Conservation (phyloP, 208 protist species). For the Trypanosoma congolense region DNA sequence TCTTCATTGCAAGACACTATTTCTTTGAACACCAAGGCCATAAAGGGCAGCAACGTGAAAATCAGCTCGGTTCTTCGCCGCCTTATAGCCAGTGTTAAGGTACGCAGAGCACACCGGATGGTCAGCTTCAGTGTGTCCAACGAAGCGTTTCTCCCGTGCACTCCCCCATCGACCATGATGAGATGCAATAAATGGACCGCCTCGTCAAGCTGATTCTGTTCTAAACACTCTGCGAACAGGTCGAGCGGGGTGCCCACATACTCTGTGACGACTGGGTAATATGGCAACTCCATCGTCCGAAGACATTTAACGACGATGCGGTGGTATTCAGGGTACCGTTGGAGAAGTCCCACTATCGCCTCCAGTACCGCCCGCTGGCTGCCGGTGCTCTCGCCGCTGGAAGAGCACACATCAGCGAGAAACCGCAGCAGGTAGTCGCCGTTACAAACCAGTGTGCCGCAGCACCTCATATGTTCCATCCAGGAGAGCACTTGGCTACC, state of each 20-base stretch:
- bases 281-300: conserved; percentile 68
- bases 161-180: conserved; percentile 46
- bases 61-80: conserved; percentile 39
- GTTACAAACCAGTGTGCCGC: conserved; percentile 44
- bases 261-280: conserved; percentile 58
- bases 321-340: conserved; percentile 68
- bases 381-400: conserved; percentile 28
- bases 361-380: conserved; percentile 40
- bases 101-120: conserved; percentile 29
- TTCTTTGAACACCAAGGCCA: conserved; percentile 50
- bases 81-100: conserved; percentile 31
- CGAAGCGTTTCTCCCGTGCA: not conserved
- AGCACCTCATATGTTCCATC: conserved; percentile 59
- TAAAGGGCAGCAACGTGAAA: conserved; percentile 68
- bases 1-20: conserved; percentile 9
- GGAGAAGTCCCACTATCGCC: conserved; percentile 42
- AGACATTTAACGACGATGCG: conserved; percentile 58
- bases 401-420: conserved; percentile 47
- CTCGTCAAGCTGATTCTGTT: conserved; percentile 49
- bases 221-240: conserved; percentile 64
- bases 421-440: conserved; percentile 65
- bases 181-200: conserved; percentile 63
- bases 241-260: conserved; percentile 54
- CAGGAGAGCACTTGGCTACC: conserved; percentile 46
- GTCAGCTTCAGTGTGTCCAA: conserved; percentile 25